Evolutionary conservation across 257 asterid species (phyloP).

Genomic region (Fraxinus pennsylvanica): DNA sequence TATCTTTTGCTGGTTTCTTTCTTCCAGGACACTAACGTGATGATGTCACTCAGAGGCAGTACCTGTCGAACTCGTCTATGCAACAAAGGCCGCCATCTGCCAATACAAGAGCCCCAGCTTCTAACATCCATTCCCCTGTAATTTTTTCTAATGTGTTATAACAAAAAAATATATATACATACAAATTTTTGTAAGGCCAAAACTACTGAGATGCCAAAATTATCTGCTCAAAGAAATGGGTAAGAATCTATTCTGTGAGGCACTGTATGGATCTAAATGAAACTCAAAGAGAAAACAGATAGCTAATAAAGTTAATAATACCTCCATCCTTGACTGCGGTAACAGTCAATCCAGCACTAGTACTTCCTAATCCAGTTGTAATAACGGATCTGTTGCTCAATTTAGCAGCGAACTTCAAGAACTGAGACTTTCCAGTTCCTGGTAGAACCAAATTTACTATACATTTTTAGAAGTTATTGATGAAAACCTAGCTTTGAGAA

Average conservation of each 20-base stretch:
- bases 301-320: slow-evolving; percentile 29
- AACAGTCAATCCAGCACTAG: slow-evolving; percentile 98
- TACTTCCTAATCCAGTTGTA: slow-evolving; percentile 97
- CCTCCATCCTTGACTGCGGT: slow-evolving; percentile 99
- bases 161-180: background rate
- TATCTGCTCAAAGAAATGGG: background rate
- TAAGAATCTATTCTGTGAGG: background rate
- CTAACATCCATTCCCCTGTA: slow-evolving; percentile 98
- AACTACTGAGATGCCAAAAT: background rate
- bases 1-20: background rate
- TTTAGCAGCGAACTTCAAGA: slow-evolving; percentile 93
- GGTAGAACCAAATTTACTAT: slow-evolving; percentile 26
- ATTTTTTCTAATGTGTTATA: slow-evolving; percentile 17
- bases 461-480: slow-evolving; percentile 13
- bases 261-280: slow-evolving; percentile 7
- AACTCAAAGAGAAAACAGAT: slow-evolving; percentile 17
- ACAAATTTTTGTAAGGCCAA: slow-evolving; percentile 17
- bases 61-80: slow-evolving; percentile 99
- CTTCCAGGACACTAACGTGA: slow-evolving; percentile 12
- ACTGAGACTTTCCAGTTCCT: slow-evolving; percentile 99
- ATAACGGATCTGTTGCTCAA: slow-evolving; percentile 93
- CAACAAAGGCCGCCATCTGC: slow-evolving; percentile 99
- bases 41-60: slow-evolving; percentile 16
- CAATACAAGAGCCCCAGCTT: slow-evolving; percentile 98
- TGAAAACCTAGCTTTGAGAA: background rate